Evolutionary conservation across 305 asterid genomes (phyloP).

Genomic region (Rubia tinctorum): DNA sequence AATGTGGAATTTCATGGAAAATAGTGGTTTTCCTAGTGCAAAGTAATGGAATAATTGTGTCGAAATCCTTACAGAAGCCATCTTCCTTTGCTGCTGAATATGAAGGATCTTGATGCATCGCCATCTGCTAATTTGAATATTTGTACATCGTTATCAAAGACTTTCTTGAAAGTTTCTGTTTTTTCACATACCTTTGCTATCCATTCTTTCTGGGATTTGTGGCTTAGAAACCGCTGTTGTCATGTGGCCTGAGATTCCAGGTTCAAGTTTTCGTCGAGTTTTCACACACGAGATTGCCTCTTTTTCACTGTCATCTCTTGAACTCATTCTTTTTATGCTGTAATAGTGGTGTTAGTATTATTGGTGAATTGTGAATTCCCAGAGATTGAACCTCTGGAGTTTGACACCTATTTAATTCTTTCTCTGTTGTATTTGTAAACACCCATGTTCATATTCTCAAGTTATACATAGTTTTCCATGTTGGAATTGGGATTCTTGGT

Average conservation of each 20-base stretch:
- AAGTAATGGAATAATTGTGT: neutral
- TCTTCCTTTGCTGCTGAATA: neutral
- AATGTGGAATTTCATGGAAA: conserved; percentile 8
- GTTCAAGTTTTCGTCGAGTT: neutral
- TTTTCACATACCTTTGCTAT: neutral
- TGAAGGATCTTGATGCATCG: conserved; percentile 4
- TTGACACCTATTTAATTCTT: neutral
- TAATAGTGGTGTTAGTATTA: neutral
- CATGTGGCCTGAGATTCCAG: neutral
- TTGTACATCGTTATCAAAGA: neutral
- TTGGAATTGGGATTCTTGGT: neutral
- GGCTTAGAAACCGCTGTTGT: neutral
- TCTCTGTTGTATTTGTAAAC: neutral
- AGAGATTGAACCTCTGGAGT: neutral
- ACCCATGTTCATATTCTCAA: neutral
- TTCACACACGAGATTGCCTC: neutral
- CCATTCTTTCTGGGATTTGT: neutral
- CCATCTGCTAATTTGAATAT: neutral
- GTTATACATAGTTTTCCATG: neutral
- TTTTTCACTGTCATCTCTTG: neutral
- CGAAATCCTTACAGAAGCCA: neutral
- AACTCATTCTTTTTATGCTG: conserved; percentile 8
- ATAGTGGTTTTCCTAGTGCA: neutral
- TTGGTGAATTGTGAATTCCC: neutral
- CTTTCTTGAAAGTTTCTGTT: neutral